Evolutionary conservation across 2,329 filamentous ascomycete genomes (phyloP), one percentile per base, ranked within the genome.

Genomic region (Arthrobotrys pseudoclavata): DNA sequence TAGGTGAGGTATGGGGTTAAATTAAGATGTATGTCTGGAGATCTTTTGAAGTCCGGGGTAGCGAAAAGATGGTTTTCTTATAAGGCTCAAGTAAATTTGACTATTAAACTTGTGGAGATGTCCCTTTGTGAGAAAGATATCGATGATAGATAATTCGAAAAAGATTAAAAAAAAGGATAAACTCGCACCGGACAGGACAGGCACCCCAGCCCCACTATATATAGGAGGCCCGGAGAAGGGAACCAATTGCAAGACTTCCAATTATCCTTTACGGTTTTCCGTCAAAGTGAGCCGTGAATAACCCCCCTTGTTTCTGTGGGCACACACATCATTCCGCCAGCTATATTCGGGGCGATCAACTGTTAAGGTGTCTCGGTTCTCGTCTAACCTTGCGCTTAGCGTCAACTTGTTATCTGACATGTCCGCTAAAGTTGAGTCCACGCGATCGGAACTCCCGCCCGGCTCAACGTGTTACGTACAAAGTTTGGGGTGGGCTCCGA

Each of bases 311-410:
- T 48, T 63, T 34, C 5, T 18, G 48, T 9, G 7, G 12, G 31
- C 31, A 34, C 31, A 34, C 31, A 5, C 3, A 9, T 5, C 42
- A 29, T 34, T 24, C 60, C 52, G 61, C 48, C 69, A 66, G 60
- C 67, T 50, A 66, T 72, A 52, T 74, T 68, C 34, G 66, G 52
- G 52, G 24, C 50, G 15, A 31, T 31, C 15, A 6, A 55, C n/a
- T 55, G 26, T 37, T 9, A 10, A 37, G 53, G 29, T 76, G 71
- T 76, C 71, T 70, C 40, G 72, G 66, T 31, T 66, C 72, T 77
- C 74, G 74, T 77, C 74, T 77, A 77, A 77, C 67, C 67, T 77
- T 77, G 74, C 74, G 74, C 74, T 77, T 77, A 77, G 74, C 74
- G 67, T 42, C 29, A 61, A 37, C 29, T 29, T 20, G 24, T 53